These are phyloP conservation scores for Saturnispora gosingensis DNA, from an alignment of 805 yeast species.

Conservation along the genomic window DNA sequence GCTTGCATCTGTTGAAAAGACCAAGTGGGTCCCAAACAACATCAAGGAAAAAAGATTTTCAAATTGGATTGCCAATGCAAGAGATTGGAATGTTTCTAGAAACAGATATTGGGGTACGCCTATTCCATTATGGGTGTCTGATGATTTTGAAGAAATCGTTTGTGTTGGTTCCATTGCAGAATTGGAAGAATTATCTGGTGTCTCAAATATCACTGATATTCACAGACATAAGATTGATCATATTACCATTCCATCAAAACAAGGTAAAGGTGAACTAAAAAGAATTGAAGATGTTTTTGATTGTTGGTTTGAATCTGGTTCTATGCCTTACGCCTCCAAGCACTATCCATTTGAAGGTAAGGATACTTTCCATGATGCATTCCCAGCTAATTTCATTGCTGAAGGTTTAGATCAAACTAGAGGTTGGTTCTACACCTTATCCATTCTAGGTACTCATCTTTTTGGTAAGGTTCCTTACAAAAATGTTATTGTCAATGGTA, in stretches of 20 bases:
- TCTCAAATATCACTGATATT: slow-evolving; percentile 69
- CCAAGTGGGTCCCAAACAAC: slow-evolving; percentile 89
- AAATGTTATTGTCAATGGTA: slow-evolving; percentile 93
- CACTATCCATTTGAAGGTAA: slow-evolving; percentile 88
- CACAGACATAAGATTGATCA: slow-evolving; percentile 92
- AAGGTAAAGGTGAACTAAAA: slow-evolving; percentile 78
- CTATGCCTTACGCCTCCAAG: slow-evolving; percentile 96
- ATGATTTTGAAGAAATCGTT: slow-evolving; percentile 84
- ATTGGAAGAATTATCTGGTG: slow-evolving; percentile 78
- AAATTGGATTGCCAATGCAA: slow-evolving; percentile 97
- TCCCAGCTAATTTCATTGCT: slow-evolving; percentile 96
- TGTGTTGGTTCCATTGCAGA: slow-evolving; percentile 90
- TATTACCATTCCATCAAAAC: slow-evolving; percentile 84
- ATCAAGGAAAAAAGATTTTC: slow-evolving; percentile 93
- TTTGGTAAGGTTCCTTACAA: slow-evolving; percentile 89
- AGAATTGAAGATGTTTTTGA: slow-evolving; percentile 98
- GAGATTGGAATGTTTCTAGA: slow-evolving; percentile 98
- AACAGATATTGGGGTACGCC: slow-evolving; percentile 99
- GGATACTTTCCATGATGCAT: slow-evolving; percentile 59
- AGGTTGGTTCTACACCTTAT: slow-evolving; percentile 98
- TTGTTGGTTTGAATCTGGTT: slow-evolving; percentile 99
- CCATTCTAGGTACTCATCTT: slow-evolving; percentile 90
- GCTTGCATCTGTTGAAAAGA: slow-evolving; percentile 73
- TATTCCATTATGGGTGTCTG: slow-evolving; percentile 94
- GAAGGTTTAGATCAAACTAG: slow-evolving; percentile 99